phyloP scores from a whole-genome alignment of 2,329 filamentous ascomycete species.

The Cladosporium oxysporum region DNA sequence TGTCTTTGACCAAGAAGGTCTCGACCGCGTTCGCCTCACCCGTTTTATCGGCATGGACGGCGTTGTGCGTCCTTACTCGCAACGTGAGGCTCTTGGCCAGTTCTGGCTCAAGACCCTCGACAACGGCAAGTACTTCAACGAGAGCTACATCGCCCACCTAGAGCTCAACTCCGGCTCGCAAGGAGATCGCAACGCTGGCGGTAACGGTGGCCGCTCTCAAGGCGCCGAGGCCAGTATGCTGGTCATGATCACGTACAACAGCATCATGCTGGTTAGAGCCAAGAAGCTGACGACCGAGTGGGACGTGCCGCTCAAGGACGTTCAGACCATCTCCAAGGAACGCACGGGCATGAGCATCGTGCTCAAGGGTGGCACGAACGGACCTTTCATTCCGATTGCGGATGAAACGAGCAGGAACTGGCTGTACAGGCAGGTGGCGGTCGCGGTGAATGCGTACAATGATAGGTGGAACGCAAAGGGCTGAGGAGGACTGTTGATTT shows the following conservation, averaged over 20 bases:
- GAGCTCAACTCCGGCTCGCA: conserved; percentile 70
- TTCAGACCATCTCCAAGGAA: conserved; percentile 97
- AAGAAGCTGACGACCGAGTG: conserved; percentile 86
- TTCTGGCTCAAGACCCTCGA: conserved; percentile 99
- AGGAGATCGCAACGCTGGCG: conserved; percentile 55
- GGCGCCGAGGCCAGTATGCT: conserved; percentile 60
- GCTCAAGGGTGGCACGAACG: conserved; percentile 85
- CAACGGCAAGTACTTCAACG: conserved; percentile 96
- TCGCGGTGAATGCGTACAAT: conserved; percentile 69
- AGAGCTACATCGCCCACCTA: conserved; percentile 94
- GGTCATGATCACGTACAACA: conserved; percentile 59
- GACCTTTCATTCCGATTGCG: conserved; percentile 91
- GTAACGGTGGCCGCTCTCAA: conserved; percentile 16
- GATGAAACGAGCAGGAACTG: conserved; percentile 75
- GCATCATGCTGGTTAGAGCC: conserved; percentile 87
- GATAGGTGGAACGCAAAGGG: conserved; percentile 66
- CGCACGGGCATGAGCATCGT: conserved; percentile 88
- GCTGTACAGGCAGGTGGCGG: conserved; percentile 66
- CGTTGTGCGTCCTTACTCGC: conserved; percentile 89
- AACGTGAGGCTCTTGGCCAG: conserved; percentile 92
- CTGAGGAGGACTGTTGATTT: conserved; percentile 19
- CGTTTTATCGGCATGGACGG: conserved; percentile 91
- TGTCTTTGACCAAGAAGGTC: conserved; percentile 90
- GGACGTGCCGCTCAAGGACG: conserved; percentile 93
- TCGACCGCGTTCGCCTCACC: conserved; percentile 90